Evolutionary conservation across 208 protist species (phyloP), one percentile per base, ranked within the genome.

Genomic region (Crithidia brevicula): DNA sequence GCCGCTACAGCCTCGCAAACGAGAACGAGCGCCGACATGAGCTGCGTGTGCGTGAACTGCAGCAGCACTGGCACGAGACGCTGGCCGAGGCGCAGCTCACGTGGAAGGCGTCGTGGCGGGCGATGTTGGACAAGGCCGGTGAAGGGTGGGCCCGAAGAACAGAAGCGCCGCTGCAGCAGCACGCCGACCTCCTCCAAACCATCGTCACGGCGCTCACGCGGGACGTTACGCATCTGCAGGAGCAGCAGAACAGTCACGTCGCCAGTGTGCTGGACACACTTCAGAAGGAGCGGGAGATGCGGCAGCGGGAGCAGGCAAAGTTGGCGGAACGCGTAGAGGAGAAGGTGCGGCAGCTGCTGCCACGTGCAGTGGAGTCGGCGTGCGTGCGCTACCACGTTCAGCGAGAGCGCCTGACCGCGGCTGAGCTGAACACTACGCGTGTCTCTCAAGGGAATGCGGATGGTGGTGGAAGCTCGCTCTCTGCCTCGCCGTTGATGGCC

Each of bases 11-110:
- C 27, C 33, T 67, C 43, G 71, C 65, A 42, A 70, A 51, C 25
- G 53, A 74, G 28, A 69, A 61, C 31, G 75, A 74, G 71, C 67
- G 51, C 1, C 62, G 67, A 9, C 67, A 82, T 28, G 70, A 76
- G 62, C 16, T 25, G 47, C 47, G 62, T 7, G 56, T 76, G 50
- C 49, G 25, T 33, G 31, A 76, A 33, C 27, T 64, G 42, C 56
- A 79, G 71, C 52, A 49, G 30, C 45, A 51, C 5, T 68, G 70
- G 70, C 34, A 76, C 25, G 68, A 64, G 58, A 67, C 52, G 22
- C 67, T 74, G 42, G 30, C 33, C 36, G 67, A 61, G 1, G 71
- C 71, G 18, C 59, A 71, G 57, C 71, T 25, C 13, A 25, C 64
- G 9, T 72, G 66, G 76, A 27, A 22, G 27, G 61, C 56, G 16